phyloP scores from a whole-genome alignment of 305 asterid species.

The Fraxinus platypoda region DNA sequence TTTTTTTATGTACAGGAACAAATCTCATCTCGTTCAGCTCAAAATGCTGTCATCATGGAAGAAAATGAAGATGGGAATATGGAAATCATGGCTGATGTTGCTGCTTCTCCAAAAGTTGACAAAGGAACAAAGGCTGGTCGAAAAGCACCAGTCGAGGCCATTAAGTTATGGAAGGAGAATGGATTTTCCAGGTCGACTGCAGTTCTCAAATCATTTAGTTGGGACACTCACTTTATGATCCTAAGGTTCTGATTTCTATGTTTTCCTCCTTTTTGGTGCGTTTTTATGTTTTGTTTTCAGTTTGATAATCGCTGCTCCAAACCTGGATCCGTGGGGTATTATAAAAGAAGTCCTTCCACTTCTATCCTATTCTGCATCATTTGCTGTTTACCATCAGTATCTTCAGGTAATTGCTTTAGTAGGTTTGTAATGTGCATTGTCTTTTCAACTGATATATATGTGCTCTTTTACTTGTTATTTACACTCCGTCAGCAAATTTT shows the following conservation, averaged over 20 bases:
- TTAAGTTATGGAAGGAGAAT: constrained; percentile 69
- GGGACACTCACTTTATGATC: neutral
- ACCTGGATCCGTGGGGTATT: constrained; percentile 70
- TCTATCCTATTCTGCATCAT: constrained; percentile 82
- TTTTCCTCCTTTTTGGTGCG: neutral
- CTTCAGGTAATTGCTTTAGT: constrained; percentile 55
- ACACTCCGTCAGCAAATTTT: neutral
- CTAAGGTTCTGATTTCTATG: constrained; percentile 11
- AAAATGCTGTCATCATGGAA: constrained; percentile 30
- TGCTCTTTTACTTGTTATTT: neutral
- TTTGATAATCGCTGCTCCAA: constrained; percentile 82
- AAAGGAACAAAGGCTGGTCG: constrained; percentile 63
- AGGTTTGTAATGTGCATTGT: neutral
- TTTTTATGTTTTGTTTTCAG: constrained; percentile 36
- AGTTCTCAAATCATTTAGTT: neutral
- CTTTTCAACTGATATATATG: neutral
- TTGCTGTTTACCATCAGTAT: constrained; percentile 81
- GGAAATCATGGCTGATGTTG: constrained; percentile 32
- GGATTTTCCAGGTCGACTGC: constrained; percentile 81
- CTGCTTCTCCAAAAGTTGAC: constrained; percentile 41
- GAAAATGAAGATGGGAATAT: constrained; percentile 33
- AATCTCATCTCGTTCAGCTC: constrained; percentile 27
- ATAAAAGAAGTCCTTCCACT: constrained; percentile 74
- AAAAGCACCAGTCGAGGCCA: constrained; percentile 59
- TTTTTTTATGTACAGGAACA: constrained; percentile 46